Evolutionary conservation across 345 rosid genomes (phyloP), one percentile per base, ranked within the genome.

Genomic region (Cardiospermum halicacabum): DNA sequence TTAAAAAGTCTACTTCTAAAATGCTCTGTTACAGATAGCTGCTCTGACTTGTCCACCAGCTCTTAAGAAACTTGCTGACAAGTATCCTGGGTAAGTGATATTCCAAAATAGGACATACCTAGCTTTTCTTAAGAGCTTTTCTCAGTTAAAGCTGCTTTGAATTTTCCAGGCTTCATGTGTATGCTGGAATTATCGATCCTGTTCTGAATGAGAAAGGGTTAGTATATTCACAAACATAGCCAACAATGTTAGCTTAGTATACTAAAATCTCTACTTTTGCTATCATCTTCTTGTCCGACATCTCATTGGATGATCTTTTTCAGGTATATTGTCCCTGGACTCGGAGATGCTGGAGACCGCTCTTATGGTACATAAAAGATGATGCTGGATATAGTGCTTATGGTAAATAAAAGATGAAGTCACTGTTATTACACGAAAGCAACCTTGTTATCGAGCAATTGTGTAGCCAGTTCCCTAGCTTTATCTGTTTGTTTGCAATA

Each of bases 311-410:
- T 45, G 27, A 12, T 5, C 39, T 28, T 0, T 72, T 54, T 36
- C 82, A 92, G 96, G 71, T 92, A 79, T 72, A 93, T 93, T 47
- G 65, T 93, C 62, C 98, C 98, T 22, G 98, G 98, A 42, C 96
- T 93, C 43, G 98, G 98, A 73, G 98, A 93, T 70, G 97, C 97
- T 3, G 98, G 98, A 32, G 96, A 93, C n/a, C 73, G 98, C 22
- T 84, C 92, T 83, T 93, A 82, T 2, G 97, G 97, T 51, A 92
- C 97, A 39, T 56, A 81, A 28, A 24, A 31, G 49, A 16, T 25
- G n/a, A n/a, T n/a, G n/a, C n/a, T n/a, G n/a, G n/a, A n/a, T n/a
- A n/a, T n/a, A n/a, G n/a, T n/a, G n/a, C n/a, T n/a, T n/a, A n/a
- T n/a, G n/a, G n/a, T n/a, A n/a, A n/a, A n/a, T n/a, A n/a, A n/a